Base-by-base conservation (phyloP, 73 alveolate species). In the Blepharisma japonicum region DNA sequence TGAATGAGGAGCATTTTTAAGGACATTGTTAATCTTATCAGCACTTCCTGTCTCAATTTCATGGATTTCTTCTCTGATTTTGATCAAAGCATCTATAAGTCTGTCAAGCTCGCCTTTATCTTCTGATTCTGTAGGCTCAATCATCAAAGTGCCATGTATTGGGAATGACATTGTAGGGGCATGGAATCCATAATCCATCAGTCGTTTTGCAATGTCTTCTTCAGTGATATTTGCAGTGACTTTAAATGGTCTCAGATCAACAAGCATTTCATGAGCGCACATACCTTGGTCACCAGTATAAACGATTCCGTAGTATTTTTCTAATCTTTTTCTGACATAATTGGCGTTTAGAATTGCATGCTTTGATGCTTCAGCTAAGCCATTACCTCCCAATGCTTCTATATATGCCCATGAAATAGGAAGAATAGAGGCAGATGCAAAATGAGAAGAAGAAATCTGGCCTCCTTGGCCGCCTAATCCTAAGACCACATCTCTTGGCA, bases 161-260 rank as follows among this genome's bases (percentile, higher is more conserved):
- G 99, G 99, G 91, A 89, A 95, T 6, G 97, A 88, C 88, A 93
- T 91, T 48, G 99, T 95, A 9, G 99, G 99, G 7, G 98, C 99
- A 68, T 95, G 99, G 95, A 95, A 93, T 45, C 99, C 99, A 72
- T 83, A 95, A 91, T 95, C 99, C 96, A 90, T 92, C 50, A 95
- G 83, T 70, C 99, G 86, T 92, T 95, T 95, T 21, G 99, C 99
- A 68, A 95, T 83, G 81, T 95, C 99, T 78, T 87, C 96, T 86
- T 90, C 91, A 8, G 80, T 68, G 55, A 87, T 56, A 21, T 82
- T 91, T 0, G 84, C 66, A 32, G 87, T 46, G 61, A 68, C 86
- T 83, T 89, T 89, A 79, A 92, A 86, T 27, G 88, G 90, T 86
- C 96, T 92, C 71, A 87, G 51, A 77, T 92, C 98, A 71, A 91